Conservation (phyloP, 192 early-diverging fungal genomes). For the Coemansia erecta region DNA sequence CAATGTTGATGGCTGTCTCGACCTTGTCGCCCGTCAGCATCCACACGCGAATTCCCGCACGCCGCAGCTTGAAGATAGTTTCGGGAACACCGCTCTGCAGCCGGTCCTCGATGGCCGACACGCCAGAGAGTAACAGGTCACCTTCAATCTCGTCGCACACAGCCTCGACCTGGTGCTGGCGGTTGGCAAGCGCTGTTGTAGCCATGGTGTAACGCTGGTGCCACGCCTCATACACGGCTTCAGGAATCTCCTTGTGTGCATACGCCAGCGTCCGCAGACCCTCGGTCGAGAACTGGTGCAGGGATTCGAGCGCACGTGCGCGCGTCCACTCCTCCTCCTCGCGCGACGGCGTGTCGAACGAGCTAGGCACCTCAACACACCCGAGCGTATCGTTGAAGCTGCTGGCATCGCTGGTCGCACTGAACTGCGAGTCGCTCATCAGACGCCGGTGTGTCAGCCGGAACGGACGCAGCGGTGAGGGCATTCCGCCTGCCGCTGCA, state of each 20-base stretch:
- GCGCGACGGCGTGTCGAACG: conserved; percentile 31
- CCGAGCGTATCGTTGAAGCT: conserved; percentile 46
- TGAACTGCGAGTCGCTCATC: conserved; percentile 47
- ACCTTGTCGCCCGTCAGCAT: conserved; percentile 91
- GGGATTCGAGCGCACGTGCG: conserved; percentile 59
- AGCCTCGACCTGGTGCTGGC: conserved; percentile 61
- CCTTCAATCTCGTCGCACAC: conserved; percentile 74
- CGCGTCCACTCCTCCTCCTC: conserved; percentile 66
- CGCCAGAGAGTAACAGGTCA: conserved; percentile 73
- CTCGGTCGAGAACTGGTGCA: conserved; percentile 68
- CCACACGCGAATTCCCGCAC: conserved; percentile 83
- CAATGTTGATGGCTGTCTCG: conserved; percentile 92
- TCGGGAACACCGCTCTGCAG: conserved; percentile 85
- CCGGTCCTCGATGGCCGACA: conserved; percentile 89
- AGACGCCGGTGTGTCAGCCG: conserved; percentile 23
- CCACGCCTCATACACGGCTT: conserved; percentile 69
- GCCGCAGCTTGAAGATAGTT: conserved; percentile 72
- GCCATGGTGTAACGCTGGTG: conserved; percentile 68
- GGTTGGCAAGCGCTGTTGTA: conserved; percentile 59
- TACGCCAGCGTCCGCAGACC: conserved; percentile 84
- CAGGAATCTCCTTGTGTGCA: conserved; percentile 63
- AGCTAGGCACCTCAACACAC: conserved; percentile 20
- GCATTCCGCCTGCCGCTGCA: background rate
- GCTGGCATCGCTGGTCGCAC: conserved; percentile 32
- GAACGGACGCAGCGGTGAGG: conserved; percentile 10